A percentile compares a stretch with the other conserved stretches of the same genome.
These are phyloP conservation scores for Bothriochloa decipiens DNA, from an alignment of 176 grass and related monocot genomes.

Conservation along the genomic window DNA sequence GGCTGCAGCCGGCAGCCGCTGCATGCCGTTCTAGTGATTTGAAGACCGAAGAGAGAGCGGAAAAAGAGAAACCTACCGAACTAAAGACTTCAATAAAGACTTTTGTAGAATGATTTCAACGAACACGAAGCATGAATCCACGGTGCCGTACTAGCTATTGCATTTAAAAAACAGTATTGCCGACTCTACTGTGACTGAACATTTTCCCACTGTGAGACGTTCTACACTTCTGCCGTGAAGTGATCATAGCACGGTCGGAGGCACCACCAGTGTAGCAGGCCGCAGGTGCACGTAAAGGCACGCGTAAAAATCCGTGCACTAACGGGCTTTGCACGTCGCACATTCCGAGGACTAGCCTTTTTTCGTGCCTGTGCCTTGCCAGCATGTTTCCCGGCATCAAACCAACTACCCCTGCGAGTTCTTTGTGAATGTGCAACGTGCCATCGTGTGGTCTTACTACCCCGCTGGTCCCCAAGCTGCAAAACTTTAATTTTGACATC, in stretches of 20 bases:
- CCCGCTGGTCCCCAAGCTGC: background rate
- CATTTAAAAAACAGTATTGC: too few species aligned
- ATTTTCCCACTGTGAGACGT: background rate
- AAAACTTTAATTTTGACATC: background rate
- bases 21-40: background rate
- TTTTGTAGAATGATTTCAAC: background rate
- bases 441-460: too few species aligned
- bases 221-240: background rate
- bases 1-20: background rate
- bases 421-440: background rate
- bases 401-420: slow-evolving; percentile 25
- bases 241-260: slow-evolving; percentile 30
- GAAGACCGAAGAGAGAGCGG: too few species aligned
- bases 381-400: slow-evolving; percentile 62
- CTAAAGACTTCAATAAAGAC: background rate
- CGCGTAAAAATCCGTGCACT: slow-evolving; percentile 44
- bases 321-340: slow-evolving; percentile 12
- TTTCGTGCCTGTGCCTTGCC: background rate
- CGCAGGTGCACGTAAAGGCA: slow-evolving; percentile 30
- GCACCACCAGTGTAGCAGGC: background rate
- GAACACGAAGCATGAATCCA: too few species aligned
- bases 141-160: too few species aligned
- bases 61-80: too few species aligned
- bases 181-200: too few species aligned
- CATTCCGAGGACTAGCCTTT: slow-evolving; percentile 16